Conservation (phyloP, 2,329 filamentous ascomycete genomes). For the Colletotrichum sidae region DNA sequence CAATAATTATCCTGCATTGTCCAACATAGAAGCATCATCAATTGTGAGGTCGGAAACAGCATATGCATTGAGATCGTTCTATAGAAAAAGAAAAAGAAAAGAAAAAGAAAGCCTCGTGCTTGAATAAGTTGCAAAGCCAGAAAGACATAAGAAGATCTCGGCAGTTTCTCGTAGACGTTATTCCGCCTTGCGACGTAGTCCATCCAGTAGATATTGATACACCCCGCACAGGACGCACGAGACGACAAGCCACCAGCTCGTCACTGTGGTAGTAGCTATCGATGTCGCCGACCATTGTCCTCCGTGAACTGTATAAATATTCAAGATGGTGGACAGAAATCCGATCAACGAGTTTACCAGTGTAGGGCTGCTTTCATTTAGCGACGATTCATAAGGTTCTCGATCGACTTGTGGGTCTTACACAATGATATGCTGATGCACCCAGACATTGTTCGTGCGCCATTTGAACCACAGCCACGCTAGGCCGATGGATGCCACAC, state of each 20-base stretch:
- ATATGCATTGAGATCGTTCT: no score
- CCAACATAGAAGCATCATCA: no score
- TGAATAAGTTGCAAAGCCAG: no score
- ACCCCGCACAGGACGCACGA: conserved; percentile 1
- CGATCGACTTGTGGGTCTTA: background rate
- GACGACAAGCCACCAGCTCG: conserved; percentile 13
- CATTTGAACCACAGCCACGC: conserved; percentile 10
- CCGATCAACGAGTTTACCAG: conserved; percentile 17
- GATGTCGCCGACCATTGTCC: conserved; percentile 2
- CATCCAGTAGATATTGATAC: conserved; percentile 3
- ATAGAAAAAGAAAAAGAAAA: no score
- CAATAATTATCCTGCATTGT: no score
- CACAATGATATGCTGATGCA: conserved; percentile 10
- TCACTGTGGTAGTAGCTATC: conserved; percentile 1
- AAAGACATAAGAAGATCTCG: no score
- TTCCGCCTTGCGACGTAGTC: conserved; percentile 2
- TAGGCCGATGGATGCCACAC: conserved; percentile 10
- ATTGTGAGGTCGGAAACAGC: no score
- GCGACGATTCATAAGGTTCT: background rate
- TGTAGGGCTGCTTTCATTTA: conserved; percentile 1
- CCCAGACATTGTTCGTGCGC: background rate
- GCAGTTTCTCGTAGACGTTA: background rate
- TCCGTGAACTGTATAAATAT: conserved; percentile 18
- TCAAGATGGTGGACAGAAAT: conserved; percentile 13
- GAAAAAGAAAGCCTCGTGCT: no score